These are phyloP conservation scores for Stachybotrys elegans DNA, from an alignment of 2,329 filamentous ascomycete species.

Conservation along the genomic window DNA sequence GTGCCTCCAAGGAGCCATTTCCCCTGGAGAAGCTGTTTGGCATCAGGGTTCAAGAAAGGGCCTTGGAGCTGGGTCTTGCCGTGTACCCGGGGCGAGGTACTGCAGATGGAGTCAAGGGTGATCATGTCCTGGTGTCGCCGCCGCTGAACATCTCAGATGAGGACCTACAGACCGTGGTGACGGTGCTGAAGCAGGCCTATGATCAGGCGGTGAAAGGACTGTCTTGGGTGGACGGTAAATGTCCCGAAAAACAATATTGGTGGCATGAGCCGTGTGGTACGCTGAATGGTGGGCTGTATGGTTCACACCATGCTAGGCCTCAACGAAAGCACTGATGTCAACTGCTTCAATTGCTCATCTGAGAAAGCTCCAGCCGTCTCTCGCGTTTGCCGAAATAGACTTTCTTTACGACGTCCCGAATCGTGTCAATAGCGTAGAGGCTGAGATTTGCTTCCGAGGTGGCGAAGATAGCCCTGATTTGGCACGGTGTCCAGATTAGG, in stretches of 20 bases:
- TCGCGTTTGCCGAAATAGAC: slow-evolving; percentile 11
- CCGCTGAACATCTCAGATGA: slow-evolving; percentile 55
- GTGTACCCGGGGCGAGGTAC: slow-evolving; percentile 62
- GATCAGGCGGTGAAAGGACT: not conserved
- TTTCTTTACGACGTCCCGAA: slow-evolving; percentile 8
- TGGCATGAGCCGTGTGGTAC: too few relatives aligned
- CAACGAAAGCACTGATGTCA: too few relatives aligned
- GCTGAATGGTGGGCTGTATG: too few relatives aligned
- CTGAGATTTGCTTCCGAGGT: slow-evolving; percentile 10
- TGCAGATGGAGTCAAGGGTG: slow-evolving; percentile 54
- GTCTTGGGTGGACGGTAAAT: too few relatives aligned
- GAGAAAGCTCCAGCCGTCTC: not conserved
- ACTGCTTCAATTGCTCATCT: too few relatives aligned
- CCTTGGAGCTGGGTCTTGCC: slow-evolving; percentile 27
- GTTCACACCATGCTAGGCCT: too few relatives aligned
- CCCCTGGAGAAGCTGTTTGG: slow-evolving; percentile 18
- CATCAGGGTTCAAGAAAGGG: slow-evolving; percentile 18
- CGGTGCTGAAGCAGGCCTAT: not conserved
- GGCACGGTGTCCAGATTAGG: slow-evolving; percentile 15
- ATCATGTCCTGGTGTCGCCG: slow-evolving; percentile 66
- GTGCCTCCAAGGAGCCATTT: slow-evolving; percentile 30
- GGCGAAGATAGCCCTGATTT: slow-evolving; percentile 8
- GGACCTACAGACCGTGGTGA: slow-evolving; percentile 10
- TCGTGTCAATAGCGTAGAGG: slow-evolving; percentile 10
- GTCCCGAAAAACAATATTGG: too few relatives aligned